Percentiles rank a stretch among this genome's conserved stretches.
Conservation (phyloP, 108 stramenopile genomes). For the Epithemia pelagica region DNA sequence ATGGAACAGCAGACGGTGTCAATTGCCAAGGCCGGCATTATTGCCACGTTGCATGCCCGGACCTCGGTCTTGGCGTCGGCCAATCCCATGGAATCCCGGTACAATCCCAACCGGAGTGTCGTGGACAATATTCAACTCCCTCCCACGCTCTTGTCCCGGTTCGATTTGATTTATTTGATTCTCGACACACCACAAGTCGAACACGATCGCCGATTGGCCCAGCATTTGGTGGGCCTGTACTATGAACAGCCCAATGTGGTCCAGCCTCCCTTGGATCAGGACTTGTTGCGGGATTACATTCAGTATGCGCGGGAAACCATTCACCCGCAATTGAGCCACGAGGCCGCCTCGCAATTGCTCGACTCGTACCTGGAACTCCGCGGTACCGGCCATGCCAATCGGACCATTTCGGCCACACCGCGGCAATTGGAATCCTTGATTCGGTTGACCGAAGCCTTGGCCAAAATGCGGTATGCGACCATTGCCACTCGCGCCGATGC, state of each 20-base stretch:
- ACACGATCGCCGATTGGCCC: conserved; percentile 82
- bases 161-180: conserved; percentile 98
- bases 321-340: conserved; percentile 81
- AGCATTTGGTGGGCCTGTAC: conserved; percentile 89
- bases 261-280: conserved; percentile 72
- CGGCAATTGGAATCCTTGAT: conserved; percentile 97
- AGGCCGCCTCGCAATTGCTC: conserved; percentile 82
- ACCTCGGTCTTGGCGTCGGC: conserved; percentile 97
- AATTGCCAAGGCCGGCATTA: conserved; percentile 98
- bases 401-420: conserved; percentile 97
- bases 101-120: conserved; percentile 95
- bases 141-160: conserved; percentile 96
- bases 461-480: conserved; percentile 77
- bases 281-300: conserved; percentile 90
- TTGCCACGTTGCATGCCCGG: conserved; percentile 95
- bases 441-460: conserved; percentile 92
- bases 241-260: conserved; percentile 72
- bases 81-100: conserved; percentile 95
- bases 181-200: conserved; percentile 87
- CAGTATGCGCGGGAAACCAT: conserved; percentile 83
- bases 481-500: conserved; percentile 81
- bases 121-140: conserved; percentile 98
- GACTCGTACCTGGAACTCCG: conserved; percentile 92
- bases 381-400: conserved; percentile 43
- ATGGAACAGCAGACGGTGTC: conserved; percentile 99